These are phyloP conservation scores for Pelomyxa schiedti DNA, from an alignment of 78 protist genomes.

Conservation along the genomic window DNA sequence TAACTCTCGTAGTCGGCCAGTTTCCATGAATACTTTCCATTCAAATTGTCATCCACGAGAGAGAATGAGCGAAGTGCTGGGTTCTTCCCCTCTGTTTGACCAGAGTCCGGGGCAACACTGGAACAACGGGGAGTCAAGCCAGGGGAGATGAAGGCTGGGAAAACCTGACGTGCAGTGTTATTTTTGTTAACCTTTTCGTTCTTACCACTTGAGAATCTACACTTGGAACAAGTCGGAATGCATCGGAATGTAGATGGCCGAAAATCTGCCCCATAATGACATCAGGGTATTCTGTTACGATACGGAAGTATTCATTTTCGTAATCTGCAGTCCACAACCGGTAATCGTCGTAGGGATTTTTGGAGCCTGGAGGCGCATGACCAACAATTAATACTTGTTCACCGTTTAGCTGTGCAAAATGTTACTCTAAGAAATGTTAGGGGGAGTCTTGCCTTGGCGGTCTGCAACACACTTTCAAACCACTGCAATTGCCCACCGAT, in stretches of 20 bases:
- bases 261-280: not conserved
- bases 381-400: not conserved
- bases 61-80: not conserved
- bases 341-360: not conserved
- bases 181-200: too few species aligned
- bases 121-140: not conserved
- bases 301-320: not conserved
- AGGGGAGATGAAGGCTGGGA: not conserved
- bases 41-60: too few species aligned
- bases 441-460: too few species aligned
- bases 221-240: not conserved
- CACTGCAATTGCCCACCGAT: not conserved
- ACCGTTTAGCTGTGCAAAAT: not conserved
- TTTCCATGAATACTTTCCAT: too few species aligned
- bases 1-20: too few species aligned
- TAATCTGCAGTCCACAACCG: not conserved
- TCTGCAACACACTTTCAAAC: not conserved
- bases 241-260: not conserved
- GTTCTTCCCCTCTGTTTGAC: not conserved
- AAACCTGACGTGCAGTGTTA: not conserved
- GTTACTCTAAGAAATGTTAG: too few species aligned
- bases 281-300: not conserved
- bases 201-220: too few species aligned
- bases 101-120: not conserved
- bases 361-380: not conserved